These are phyloP conservation scores for Aureobasidium sp. DNA, from an alignment of 2,329 filamentous ascomycete genomes.

Conservation along the genomic window DNA sequence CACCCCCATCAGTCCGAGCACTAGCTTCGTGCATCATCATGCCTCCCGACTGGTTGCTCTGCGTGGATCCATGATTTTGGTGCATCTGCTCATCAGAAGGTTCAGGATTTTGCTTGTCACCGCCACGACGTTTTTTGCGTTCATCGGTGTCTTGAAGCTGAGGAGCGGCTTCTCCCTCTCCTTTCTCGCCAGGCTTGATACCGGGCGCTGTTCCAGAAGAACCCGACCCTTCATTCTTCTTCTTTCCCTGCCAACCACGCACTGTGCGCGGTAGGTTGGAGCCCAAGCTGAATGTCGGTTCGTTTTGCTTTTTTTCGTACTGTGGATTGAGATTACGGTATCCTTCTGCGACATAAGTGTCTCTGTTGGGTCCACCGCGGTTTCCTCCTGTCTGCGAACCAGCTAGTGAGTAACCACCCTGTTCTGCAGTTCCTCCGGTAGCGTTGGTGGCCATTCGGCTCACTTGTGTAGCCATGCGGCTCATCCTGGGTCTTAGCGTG, in stretches of 20 bases:
- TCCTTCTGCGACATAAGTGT: constrained; percentile 24
- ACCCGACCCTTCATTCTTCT: constrained; percentile 8
- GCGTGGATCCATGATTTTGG: neutral
- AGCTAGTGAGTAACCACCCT: constrained; percentile 11
- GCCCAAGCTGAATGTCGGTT: constrained; percentile 23
- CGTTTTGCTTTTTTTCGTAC: constrained; percentile 21
- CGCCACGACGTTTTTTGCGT: constrained; percentile 1
- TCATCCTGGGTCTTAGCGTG: neutral
- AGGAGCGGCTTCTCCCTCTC: constrained; percentile 22
- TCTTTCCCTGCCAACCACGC: constrained; percentile 17
- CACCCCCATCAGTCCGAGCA: neutral
- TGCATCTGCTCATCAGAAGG: neutral
- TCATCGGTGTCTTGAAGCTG: constrained; percentile 18
- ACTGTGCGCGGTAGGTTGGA: constrained; percentile 24
- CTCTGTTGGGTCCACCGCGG: constrained; percentile 17
- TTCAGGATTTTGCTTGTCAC: constrained; percentile 1
- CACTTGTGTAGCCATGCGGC: neutral
- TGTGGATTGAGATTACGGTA: constrained; percentile 24
- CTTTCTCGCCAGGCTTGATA: constrained; percentile 20
- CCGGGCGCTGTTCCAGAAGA: neutral
- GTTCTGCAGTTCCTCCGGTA: neutral
- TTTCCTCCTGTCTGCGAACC: neutral
- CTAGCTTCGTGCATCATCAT: neutral
- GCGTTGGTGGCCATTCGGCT: neutral
- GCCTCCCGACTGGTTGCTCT: neutral